Evolutionary conservation across 768 basidiomycete species (phyloP).

Genomic region (Serpula lacrymans): DNA sequence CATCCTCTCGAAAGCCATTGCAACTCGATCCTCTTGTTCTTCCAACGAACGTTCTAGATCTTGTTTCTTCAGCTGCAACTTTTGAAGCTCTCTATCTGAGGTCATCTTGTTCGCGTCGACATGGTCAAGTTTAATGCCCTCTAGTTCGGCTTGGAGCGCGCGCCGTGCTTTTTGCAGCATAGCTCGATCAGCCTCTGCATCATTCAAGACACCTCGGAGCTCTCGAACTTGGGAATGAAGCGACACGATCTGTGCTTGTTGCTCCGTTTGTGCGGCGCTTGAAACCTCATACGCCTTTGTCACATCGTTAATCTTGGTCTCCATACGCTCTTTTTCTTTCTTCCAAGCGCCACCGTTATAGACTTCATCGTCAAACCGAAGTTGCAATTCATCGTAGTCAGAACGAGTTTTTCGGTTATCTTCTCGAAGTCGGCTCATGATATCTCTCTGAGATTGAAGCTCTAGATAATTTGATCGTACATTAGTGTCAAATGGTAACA

Average conservation of each 20-base stretch:
- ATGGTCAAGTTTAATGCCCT: constrained; percentile 74
- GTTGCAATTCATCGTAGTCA: constrained; percentile 71
- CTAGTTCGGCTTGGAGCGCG: constrained; percentile 74
- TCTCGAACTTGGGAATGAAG: constrained; percentile 86
- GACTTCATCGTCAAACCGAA: constrained; percentile 73
- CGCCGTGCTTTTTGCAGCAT: constrained; percentile 80
- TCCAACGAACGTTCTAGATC: constrained; percentile 76
- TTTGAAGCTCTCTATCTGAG: constrained; percentile 72
- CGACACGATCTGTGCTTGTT: constrained; percentile 79
- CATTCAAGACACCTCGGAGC: constrained; percentile 75
- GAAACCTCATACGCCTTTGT: constrained; percentile 75
- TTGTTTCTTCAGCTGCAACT: constrained; percentile 74
- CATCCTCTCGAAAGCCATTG: constrained; percentile 71
- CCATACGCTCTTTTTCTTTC: constrained; percentile 84
- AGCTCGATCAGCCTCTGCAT: constrained; percentile 78
- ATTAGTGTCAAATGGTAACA: background rate
- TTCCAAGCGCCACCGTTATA: constrained; percentile 80
- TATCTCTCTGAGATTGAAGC: constrained; percentile 74
- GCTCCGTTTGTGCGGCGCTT: constrained; percentile 68
- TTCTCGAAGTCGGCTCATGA: constrained; percentile 71
- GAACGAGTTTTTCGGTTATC: constrained; percentile 77
- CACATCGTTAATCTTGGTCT: constrained; percentile 75
- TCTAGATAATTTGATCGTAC: constrained; percentile 38
- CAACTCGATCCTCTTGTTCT: constrained; percentile 71
- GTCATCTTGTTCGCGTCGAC: constrained; percentile 67